Percentiles rank a stretch among this genome's conserved stretches.
Conservation (phyloP, 768 basidiomycete species). For the Leccinum rimulosum region DNA sequence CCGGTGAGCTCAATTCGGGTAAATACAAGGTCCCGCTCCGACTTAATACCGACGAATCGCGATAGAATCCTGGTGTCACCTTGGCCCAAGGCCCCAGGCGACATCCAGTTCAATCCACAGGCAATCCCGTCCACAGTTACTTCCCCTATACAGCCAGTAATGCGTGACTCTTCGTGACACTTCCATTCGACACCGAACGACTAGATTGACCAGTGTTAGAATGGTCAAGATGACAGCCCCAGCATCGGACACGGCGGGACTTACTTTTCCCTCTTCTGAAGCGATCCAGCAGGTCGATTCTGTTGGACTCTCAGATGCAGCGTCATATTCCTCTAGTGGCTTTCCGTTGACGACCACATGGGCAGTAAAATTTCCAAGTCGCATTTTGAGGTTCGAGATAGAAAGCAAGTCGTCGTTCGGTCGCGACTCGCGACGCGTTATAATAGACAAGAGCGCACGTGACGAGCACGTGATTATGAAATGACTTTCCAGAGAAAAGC, state of each 20-base stretch:
- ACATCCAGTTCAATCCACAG: neutral
- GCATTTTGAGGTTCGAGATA: slow-evolving; percentile 8
- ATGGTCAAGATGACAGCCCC: neutral
- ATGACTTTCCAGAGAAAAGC: too few relatives aligned
- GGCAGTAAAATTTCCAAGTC: slow-evolving; percentile 14
- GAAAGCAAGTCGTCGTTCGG: neutral
- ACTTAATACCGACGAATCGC: neutral
- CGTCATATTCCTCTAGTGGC: slow-evolving; percentile 14
- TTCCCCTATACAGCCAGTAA: neutral
- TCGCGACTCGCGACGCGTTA: neutral
- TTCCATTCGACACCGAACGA: slow-evolving; percentile 15
- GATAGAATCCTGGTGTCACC: neutral
- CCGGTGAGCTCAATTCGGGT: neutral
- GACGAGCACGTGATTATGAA: too few relatives aligned
- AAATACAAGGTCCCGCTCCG: neutral
- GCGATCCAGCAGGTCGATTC: slow-evolving; percentile 21
- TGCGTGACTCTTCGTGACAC: neutral
- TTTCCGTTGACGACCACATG: slow-evolving; percentile 13
- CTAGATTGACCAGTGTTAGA: neutral
- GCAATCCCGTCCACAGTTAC: slow-evolving; percentile 12
- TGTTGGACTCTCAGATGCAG: slow-evolving; percentile 5
- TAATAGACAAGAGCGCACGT: too few relatives aligned
- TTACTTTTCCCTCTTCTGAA: slow-evolving; percentile 23
- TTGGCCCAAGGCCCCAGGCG: neutral
- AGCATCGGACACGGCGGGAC: neutral